phyloP scores from a whole-genome alignment of 768 basidiomycete genomes.

The Trametes cingulata region DNA sequence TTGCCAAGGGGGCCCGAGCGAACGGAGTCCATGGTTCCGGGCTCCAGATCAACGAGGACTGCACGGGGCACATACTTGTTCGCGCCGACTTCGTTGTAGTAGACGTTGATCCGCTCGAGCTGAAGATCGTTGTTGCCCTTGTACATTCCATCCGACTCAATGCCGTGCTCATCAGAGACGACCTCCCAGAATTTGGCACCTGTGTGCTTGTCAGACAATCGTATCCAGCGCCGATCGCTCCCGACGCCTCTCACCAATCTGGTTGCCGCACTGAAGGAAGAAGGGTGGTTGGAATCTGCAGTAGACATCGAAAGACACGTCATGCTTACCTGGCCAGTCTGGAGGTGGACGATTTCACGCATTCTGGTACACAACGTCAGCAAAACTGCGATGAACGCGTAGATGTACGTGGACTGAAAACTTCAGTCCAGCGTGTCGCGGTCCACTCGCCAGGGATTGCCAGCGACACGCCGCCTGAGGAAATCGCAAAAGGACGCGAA shows the following conservation, averaged over 20 bases:
- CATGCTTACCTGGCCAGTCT: constrained; percentile 88
- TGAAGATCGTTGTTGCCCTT: constrained; percentile 93
- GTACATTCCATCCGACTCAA: constrained; percentile 91
- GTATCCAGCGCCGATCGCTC: constrained; percentile 10
- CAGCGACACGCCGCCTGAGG: not conserved
- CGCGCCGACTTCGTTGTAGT: constrained; percentile 94
- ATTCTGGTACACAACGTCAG: constrained; percentile 54
- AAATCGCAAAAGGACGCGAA: not conserved
- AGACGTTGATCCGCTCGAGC: constrained; percentile 96
- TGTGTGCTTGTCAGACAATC: constrained; percentile 33
- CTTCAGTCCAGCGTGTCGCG: not conserved
- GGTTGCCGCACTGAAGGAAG: constrained; percentile 87
- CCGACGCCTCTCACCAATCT: constrained; percentile 74
- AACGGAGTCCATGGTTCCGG: constrained; percentile 93
- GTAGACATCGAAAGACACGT: constrained; percentile 1
- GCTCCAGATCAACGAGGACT: constrained; percentile 96
- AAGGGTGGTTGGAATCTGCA: constrained; percentile 28
- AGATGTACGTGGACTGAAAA: not conserved
- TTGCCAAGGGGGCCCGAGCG: constrained; percentile 87
- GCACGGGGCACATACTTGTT: constrained; percentile 99
- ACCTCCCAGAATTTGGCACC: constrained; percentile 98
- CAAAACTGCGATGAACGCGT: constrained; percentile 20
- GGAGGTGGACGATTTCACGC: constrained; percentile 99
- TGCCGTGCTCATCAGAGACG: constrained; percentile 97
- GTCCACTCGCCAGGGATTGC: not conserved